Evolutionary conservation across 2,329 filamentous ascomycete genomes (phyloP), one percentile per base, ranked within the genome.

Genomic region (Geoglossum cookeanum): DNA sequence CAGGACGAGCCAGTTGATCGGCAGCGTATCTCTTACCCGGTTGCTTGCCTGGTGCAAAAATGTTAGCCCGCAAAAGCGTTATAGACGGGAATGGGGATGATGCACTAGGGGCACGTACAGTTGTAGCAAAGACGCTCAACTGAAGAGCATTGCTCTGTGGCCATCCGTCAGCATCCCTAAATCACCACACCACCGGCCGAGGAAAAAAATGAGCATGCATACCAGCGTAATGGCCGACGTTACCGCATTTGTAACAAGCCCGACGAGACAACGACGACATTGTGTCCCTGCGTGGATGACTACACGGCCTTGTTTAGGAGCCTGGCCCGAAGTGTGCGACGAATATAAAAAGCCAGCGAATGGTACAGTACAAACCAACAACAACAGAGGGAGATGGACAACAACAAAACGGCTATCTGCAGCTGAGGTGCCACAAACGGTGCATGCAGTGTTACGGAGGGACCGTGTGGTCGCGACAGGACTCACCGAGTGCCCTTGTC

Each of bases 41-140:
- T 75, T 91, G 85, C 77, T 91, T 91, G 82, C 81, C 81, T 84
- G 61, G 58, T 55, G 56, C 27, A 13, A 45, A 54, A 57, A 54
- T 57, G 17, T 58, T 45, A 58, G n/a, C 13, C 2, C 27, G 4
- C 15, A 9, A 42, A 37, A 57, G 15, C 15, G 22, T 22, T 27
- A 33, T 11, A 15, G 27, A 54, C 9, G 13, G 13, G 32, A 55
- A 11, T 13, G 32, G 5, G 15, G n/a, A 22, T 22, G 52, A 29
- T 30, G 29, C n/a, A 22, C 37, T 11, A 52, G 51, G 13, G 58
- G 53, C 62, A 74, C 84, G 71, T 77, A 90, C 92, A 98, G 79
- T 98, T 98, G 77, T 98, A 98, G 84, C 92, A 98, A 68, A 98
- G 85, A 68, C 92, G 87, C 79, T 98, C 91, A 60, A 90, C 86